A percentile compares a stretch with the other conserved stretches of the same genome.
These are phyloP conservation scores for Leccinum subatratum DNA, from an alignment of 1,284 basidiomycete species.

Conservation along the genomic window DNA sequence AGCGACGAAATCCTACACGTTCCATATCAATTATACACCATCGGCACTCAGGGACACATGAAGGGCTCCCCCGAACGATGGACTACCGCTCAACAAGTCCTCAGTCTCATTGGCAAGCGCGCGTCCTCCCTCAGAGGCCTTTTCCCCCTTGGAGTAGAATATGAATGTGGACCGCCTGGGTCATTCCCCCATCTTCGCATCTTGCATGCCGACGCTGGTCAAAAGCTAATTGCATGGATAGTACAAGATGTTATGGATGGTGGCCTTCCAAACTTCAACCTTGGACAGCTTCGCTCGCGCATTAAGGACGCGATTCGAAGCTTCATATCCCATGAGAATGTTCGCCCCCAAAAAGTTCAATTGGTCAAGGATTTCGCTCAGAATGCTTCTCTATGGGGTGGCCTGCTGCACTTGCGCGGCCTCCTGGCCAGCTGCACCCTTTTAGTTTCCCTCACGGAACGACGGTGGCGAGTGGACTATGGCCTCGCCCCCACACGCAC, in stretches of 20 bases:
- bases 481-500: conserved; percentile 44
- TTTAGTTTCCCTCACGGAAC: conserved; percentile 37
- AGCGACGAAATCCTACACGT: conserved; percentile 4
- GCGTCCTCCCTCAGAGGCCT: not conserved
- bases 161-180: not conserved
- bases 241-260: conserved; percentile 16
- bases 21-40: conserved; percentile 2
- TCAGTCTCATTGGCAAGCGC: conserved; percentile 24
- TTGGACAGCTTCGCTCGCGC: conserved; percentile 17
- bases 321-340: conserved; percentile 23
- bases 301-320: conserved; percentile 19
- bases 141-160: conserved; percentile 13
- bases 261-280: conserved; percentile 18
- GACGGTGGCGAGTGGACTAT: conserved; percentile 49
- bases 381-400: conserved; percentile 27
- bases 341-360: conserved; percentile 17
- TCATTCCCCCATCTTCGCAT: conserved; percentile 34
- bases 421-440: conserved; percentile 43
- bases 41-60: conserved; percentile 1
- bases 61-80: conserved; percentile 4
- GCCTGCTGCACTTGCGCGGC: conserved; percentile 43
- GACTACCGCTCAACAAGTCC: conserved; percentile 36
- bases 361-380: conserved; percentile 17
- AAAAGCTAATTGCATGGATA: conserved; percentile 20
- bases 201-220: conserved; percentile 22